Conservation (phyloP, 2,329 filamentous ascomycete genomes). For the Apiospora arundinis region DNA sequence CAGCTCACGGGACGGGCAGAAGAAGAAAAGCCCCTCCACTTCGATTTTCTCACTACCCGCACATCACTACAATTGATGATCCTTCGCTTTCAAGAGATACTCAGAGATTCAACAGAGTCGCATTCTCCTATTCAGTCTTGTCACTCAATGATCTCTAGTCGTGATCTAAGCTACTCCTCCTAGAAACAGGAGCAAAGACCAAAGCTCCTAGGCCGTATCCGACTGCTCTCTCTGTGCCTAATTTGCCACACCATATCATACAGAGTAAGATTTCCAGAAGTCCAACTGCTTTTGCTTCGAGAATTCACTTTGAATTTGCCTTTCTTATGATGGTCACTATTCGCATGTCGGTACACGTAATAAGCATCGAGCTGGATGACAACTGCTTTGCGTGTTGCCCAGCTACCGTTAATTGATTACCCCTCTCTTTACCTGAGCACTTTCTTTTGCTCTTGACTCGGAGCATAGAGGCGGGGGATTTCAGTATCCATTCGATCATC, state of each 20-base stretch:
- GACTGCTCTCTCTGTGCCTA: background rate
- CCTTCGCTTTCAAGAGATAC: background rate
- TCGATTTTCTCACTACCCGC: background rate
- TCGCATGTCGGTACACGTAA: background rate
- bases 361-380: background rate
- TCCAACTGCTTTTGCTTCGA: background rate
- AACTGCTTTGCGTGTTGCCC: background rate
- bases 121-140: too few relatives aligned
- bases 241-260: background rate
- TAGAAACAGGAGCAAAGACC: background rate
- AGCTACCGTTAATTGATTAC: constrained; percentile 6
- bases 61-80: background rate
- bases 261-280: background rate
- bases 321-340: background rate
- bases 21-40: background rate
- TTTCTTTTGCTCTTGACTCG: background rate
- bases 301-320: background rate
- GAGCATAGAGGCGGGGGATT: background rate
- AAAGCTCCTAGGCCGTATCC: background rate
- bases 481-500: background rate
- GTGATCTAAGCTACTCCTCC: background rate
- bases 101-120: background rate
- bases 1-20: background rate
- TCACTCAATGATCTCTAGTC: too few relatives aligned
- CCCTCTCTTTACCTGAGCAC: constrained; percentile 10